Conservation (phyloP, 192 early-diverging fungal genomes). For the Entophlyctis helioformis region DNA sequence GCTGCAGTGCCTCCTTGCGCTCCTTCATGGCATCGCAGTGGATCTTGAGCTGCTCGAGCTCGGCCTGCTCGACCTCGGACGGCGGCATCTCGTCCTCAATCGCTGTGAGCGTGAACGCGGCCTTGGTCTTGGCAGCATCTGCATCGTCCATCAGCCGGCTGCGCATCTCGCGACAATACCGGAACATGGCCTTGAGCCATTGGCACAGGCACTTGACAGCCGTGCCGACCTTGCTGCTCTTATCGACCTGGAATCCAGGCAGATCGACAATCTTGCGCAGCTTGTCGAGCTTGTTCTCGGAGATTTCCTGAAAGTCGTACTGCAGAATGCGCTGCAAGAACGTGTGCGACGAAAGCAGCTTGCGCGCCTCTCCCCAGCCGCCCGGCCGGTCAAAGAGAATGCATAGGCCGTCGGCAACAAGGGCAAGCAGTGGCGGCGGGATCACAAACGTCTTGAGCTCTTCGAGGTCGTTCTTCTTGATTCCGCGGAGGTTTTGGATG, state of each 20-base stretch:
- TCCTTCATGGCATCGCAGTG: too few species aligned
- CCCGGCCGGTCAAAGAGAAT: constrained; percentile 4
- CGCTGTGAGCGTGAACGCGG: too few species aligned
- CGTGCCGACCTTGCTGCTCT: not conserved
- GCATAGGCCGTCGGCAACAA: constrained; percentile 2
- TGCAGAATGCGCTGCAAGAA: constrained; percentile 1
- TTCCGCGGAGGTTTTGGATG: constrained; percentile 1
- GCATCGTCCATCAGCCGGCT: not conserved
- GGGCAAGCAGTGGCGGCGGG: constrained; percentile 1
- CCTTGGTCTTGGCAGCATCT: not conserved
- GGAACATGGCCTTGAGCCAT: not conserved
- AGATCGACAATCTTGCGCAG: constrained; percentile 1
- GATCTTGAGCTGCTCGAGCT: too few species aligned
- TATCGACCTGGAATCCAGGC: not conserved
- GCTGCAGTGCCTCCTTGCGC: too few species aligned
- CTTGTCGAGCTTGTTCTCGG: not conserved
- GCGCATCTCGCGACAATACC: not conserved
- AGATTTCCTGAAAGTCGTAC: not conserved
- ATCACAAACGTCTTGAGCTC: constrained; percentile 1
- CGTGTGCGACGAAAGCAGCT: constrained; percentile 3
- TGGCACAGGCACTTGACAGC: not conserved
- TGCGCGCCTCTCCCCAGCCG: constrained; percentile 3
- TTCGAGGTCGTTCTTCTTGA: constrained; percentile 7
- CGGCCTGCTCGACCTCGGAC: too few species aligned
- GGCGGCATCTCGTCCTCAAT: too few species aligned